Evolutionary conservation across 2,329 filamentous ascomycete genomes (phyloP).

Genomic region (Elsinoe perseae): DNA sequence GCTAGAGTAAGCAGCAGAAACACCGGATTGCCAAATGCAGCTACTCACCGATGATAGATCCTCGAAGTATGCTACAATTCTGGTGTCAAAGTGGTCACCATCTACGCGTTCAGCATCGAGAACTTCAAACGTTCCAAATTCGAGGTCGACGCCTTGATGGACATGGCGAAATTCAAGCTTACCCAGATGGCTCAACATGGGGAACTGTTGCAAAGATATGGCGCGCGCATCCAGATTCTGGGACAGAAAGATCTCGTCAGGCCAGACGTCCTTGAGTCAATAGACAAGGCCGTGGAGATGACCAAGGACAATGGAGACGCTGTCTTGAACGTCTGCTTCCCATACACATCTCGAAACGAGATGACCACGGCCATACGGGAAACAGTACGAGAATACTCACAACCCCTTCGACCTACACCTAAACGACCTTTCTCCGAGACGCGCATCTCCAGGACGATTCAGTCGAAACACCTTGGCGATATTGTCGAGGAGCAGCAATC

Average conservation of each 20-base stretch:
- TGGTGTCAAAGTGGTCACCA: conserved; percentile 91
- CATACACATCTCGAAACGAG: conserved; percentile 91
- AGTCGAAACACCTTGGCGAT: conserved; percentile 41
- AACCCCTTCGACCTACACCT: conserved; percentile 45
- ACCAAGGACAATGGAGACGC: conserved; percentile 81
- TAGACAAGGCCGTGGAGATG: conserved; percentile 77
- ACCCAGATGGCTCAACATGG: conserved; percentile 88
- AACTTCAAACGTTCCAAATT: conserved; percentile 97
- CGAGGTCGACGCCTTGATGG: conserved; percentile 94
- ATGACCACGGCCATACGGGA: conserved; percentile 83
- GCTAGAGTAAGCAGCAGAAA: conserved; percentile 57
- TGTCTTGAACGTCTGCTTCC: conserved; percentile 87
- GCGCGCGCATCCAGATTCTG: conserved; percentile 75
- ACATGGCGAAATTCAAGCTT: conserved; percentile 92
- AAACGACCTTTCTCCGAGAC: conserved; percentile 75
- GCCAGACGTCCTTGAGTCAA: conserved; percentile 77
- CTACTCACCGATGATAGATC: conserved; percentile 45
- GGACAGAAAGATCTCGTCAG: conserved; percentile 79
- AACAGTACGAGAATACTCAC: conserved; percentile 80
- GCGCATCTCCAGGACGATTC: conserved; percentile 78
- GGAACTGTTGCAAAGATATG: conserved; percentile 85
- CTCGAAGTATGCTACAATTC: conserved; percentile 98
- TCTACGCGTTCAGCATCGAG: conserved; percentile 98
- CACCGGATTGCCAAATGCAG: background rate
- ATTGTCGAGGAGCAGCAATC: conserved; percentile 29